Evolutionary conservation across 495 filamentous ascomycete species (phyloP).

Genomic region (Thozetella sp.): DNA sequence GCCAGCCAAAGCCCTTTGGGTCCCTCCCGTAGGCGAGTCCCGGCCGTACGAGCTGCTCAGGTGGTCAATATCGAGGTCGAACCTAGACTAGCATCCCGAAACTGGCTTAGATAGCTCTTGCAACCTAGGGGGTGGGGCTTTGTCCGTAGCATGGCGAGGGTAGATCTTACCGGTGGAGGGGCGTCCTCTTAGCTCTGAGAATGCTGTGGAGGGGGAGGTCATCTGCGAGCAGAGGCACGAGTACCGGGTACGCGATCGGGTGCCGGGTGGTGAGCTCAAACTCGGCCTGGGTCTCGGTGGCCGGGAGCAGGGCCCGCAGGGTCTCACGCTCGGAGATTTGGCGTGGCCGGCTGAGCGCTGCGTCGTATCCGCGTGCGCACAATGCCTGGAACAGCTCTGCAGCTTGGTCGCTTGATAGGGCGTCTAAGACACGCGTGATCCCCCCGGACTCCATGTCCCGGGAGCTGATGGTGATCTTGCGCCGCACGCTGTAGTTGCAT

Average conservation of each 20-base stretch:
- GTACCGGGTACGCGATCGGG: conserved; percentile 16
- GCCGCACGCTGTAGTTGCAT: neutral
- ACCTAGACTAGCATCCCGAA: too few relatives aligned
- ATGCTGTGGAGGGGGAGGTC: conserved; percentile 17
- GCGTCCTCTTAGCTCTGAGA: conserved; percentile 6
- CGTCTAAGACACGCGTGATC: conserved; percentile 2
- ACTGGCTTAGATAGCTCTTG: too few relatives aligned
- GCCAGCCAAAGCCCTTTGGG: too few relatives aligned
- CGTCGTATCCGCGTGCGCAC: neutral
- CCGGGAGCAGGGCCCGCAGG: neutral
- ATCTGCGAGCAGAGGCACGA: conserved; percentile 15
- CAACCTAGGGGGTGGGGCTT: too few relatives aligned
- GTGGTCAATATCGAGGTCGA: too few relatives aligned
- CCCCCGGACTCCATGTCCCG: neutral
- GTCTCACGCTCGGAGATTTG: neutral
- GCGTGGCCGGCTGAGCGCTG: neutral
- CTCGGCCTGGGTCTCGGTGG: conserved; percentile 7
- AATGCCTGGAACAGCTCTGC: conserved; percentile 3
- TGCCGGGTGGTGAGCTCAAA: conserved; percentile 24
- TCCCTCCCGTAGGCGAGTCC: too few relatives aligned
- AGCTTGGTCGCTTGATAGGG: conserved; percentile 2
- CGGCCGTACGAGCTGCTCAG: too few relatives aligned
- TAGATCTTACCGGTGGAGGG: conserved; percentile 3
- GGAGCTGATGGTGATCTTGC: neutral
- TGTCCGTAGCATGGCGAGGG: too few relatives aligned